A percentile compares a stretch with the other conserved stretches of the same genome.
Conservation (phyloP, 345 rosid genomes). For the Balakata baccata region DNA sequence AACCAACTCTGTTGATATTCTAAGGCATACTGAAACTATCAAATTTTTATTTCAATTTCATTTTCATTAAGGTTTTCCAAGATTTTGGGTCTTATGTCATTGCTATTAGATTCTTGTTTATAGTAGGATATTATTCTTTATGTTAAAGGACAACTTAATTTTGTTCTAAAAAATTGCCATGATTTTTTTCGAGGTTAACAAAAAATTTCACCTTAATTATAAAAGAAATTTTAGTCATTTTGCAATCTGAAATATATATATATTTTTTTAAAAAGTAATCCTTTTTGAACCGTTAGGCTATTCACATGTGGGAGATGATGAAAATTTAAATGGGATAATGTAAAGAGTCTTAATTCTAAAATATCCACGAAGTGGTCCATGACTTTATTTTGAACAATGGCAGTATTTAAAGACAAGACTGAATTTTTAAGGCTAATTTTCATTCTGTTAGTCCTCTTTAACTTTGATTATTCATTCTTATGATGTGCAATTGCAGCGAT, state of each 20-base stretch:
- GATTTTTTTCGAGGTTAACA: too few relatives aligned
- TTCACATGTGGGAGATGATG: neutral
- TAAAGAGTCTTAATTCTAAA: neutral
- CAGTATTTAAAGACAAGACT: neutral
- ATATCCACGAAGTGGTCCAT: neutral
- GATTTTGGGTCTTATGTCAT: neutral
- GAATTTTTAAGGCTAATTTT: neutral
- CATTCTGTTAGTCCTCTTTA: neutral
- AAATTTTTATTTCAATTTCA: neutral
- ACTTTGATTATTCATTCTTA: neutral
- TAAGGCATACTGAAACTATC: too few relatives aligned
- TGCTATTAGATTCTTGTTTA: conserved; percentile 6
- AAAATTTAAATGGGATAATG: neutral
- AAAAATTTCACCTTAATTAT: too few relatives aligned
- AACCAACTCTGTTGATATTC: too few relatives aligned
- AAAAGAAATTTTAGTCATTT: neutral
- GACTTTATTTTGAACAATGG: neutral
- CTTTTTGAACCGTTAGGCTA: neutral
- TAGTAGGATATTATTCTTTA: neutral
- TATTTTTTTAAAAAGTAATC: too few relatives aligned
- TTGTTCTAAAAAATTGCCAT: neutral
- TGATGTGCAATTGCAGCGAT: conserved; percentile 50
- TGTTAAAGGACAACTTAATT: neutral
- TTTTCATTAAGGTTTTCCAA: neutral
- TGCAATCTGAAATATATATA: neutral